These are phyloP conservation scores for Diospyros kaki DNA, from an alignment of 148 eudicot species.

Conservation along the genomic window DNA sequence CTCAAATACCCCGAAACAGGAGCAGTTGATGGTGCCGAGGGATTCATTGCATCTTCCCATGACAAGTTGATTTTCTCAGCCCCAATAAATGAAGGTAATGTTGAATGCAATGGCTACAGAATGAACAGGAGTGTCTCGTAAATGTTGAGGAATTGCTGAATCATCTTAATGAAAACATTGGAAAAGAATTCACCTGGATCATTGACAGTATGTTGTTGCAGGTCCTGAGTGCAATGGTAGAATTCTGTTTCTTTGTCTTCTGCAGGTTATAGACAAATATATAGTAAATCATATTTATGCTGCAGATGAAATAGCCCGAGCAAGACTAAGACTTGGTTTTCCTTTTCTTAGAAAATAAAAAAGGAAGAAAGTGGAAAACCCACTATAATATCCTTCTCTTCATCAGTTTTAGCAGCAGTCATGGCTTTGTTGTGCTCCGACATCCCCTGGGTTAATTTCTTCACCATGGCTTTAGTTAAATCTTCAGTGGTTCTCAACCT, in stretches of 20 bases:
- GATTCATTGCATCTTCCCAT: conserved; percentile 79
- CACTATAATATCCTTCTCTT: conserved; percentile 66
- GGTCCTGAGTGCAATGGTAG: conserved; percentile 61
- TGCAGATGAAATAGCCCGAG: neutral
- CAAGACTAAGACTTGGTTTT: too few relatives aligned
- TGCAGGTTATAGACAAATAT: conserved; percentile 14
- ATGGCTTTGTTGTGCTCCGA: conserved; percentile 77
- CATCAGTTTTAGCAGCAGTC: conserved; percentile 74
- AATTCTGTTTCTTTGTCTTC: conserved; percentile 69
- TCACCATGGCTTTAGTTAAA: conserved; percentile 63
- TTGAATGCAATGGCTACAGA: conserved; percentile 76
- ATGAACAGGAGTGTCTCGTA: neutral
- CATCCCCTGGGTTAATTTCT: conserved; percentile 94
- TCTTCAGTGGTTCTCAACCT: conserved; percentile 86
- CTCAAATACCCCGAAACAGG: conserved; percentile 50
- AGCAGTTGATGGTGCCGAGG: conserved; percentile 38
- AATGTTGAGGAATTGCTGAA: neutral
- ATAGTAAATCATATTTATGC: neutral
- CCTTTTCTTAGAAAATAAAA: neutral
- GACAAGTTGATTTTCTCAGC: conserved; percentile 76
- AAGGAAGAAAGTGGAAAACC: conserved; percentile 20
- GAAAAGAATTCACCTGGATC: conserved; percentile 58
- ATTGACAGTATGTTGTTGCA: conserved; percentile 92
- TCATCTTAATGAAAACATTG: neutral
- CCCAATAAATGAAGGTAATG: conserved; percentile 79